Base-by-base conservation (phyloP, 2,329 filamentous ascomycete species). In the Cercospora sp. region DNA sequence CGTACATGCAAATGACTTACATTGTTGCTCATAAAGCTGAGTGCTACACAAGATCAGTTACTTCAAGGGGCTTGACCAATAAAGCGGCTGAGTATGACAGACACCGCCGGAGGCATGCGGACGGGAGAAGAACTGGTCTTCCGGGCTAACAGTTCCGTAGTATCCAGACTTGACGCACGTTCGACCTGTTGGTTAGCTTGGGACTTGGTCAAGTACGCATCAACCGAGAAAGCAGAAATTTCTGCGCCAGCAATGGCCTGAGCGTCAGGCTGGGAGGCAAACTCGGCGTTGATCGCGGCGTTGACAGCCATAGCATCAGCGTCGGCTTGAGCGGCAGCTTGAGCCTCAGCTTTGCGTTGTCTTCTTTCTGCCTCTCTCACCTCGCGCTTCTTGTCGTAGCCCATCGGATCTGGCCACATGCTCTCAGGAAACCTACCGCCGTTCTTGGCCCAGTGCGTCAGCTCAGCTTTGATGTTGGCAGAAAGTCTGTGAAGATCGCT, bases 361-460 rank as follows among this genome's bases (percentile, higher is more conserved):
- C 16, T 59, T 5, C 26, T 23, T 2, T 36, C 16, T 36, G 28
- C 60, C 26, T 64, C 16, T 30, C 31, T 31, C 16, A 59, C 16
- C 45, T 33, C 62, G 0, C 33, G 53, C 51, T 57, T 36, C 30
- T 18, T 57, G 33, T 64, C 58, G n/a, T 7, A 20, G 45, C 3
- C 16, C 61, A 64, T 33, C 26, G 66, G 42, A 36, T 60, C 53
- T n/a, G 63, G 63, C 67, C 67, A 68, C 36, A 66, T 55, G 42
- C 26, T 23, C 13, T 23, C 42, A 16, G 60, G 28, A 2, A 68
- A 30, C 28, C 12, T 28, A 13, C 63, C 67, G 18, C 67, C 67
- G n/a, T 30, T 51, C 3, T 55, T 60, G 20, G 28, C 48, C 63
- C 67, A 68, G 18, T 10, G 12, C 5, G 51, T n/a, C n/a, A 68